Percentiles rank a stretch among this genome's conserved stretches.
These are phyloP conservation scores for Aureobasidium namibiae DNA, from an alignment of 2,329 filamentous ascomycete genomes.

Conservation along the genomic window DNA sequence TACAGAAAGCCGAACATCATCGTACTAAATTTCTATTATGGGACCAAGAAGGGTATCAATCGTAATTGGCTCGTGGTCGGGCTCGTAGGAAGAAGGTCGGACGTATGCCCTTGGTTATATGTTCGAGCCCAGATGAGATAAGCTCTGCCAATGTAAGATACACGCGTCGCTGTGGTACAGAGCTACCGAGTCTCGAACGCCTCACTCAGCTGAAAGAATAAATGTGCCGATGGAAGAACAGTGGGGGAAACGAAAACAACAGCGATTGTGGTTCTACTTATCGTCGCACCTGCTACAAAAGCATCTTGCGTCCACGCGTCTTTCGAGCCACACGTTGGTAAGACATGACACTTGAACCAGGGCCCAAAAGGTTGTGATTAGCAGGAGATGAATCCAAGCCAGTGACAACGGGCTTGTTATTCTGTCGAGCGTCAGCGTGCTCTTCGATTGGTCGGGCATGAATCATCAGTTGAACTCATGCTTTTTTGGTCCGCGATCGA, in stretches of 20 bases:
- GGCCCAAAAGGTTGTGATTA: background rate
- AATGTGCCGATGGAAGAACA: background rate
- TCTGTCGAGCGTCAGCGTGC: background rate
- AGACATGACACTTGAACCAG: background rate
- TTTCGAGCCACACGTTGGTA: background rate
- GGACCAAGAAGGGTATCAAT: background rate
- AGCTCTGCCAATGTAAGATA: slow-evolving; percentile 5
- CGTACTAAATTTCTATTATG: background rate
- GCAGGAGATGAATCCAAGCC: background rate
- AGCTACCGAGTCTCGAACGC: background rate
- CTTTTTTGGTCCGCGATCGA: background rate
- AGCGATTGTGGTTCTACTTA: background rate
- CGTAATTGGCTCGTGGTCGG: background rate
- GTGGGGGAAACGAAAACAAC: background rate
- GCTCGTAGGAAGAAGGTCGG: background rate
- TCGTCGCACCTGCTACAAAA: background rate
- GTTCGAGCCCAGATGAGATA: background rate
- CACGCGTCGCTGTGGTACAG: background rate
- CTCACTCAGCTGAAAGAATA: background rate
- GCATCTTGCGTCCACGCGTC: background rate
- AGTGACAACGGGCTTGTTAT: background rate
- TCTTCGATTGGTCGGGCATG: background rate
- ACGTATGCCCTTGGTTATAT: background rate
- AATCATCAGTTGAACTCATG: background rate
- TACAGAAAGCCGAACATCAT: background rate